Evolutionary conservation across 768 basidiomycete genomes (phyloP).

Genomic region (Leucocoprinus sp.): DNA sequence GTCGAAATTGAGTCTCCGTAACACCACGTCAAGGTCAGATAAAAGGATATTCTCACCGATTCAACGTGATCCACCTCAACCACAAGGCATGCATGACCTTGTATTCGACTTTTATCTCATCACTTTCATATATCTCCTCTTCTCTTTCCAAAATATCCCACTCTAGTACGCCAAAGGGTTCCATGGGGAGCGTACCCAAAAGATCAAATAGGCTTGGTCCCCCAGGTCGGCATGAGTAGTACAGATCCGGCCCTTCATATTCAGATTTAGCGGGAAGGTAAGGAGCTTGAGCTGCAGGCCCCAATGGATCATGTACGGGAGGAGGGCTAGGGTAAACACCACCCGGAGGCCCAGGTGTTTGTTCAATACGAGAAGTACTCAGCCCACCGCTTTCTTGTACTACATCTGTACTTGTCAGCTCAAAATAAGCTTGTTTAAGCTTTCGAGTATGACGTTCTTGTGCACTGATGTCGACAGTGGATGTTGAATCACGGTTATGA

Average conservation of each 20-base stretch:
- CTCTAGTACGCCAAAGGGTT: slow-evolving; percentile 53
- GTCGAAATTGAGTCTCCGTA: not conserved
- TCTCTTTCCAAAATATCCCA: slow-evolving; percentile 69
- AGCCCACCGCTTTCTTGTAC: slow-evolving; percentile 8
- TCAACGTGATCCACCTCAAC: slow-evolving; percentile 64
- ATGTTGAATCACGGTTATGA: not conserved
- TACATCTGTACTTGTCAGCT: not conserved
- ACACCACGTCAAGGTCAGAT: not conserved
- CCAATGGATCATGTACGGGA: slow-evolving; percentile 34
- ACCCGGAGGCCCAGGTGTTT: slow-evolving; percentile 8
- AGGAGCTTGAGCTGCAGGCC: slow-evolving; percentile 42
- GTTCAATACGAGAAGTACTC: slow-evolving; percentile 5
- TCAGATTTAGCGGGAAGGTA: slow-evolving; percentile 44
- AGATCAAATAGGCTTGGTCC: slow-evolving; percentile 62
- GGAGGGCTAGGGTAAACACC: slow-evolving; percentile 31
- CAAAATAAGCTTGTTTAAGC: no score
- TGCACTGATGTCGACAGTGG: not conserved
- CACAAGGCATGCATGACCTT: slow-evolving; percentile 77
- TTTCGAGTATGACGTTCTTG: no score
- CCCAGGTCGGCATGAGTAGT: slow-evolving; percentile 57
- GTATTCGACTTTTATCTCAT: slow-evolving; percentile 64
- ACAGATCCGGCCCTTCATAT: slow-evolving; percentile 37
- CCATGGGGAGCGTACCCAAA: slow-evolving; percentile 48
- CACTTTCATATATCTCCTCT: slow-evolving; percentile 67
- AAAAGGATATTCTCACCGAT: slow-evolving; percentile 32